A percentile compares a stretch with the other conserved stretches of the same genome.
phyloP scores from a whole-genome alignment of 176 grass and related monocot species.

The Panicum miliaceum region DNA sequence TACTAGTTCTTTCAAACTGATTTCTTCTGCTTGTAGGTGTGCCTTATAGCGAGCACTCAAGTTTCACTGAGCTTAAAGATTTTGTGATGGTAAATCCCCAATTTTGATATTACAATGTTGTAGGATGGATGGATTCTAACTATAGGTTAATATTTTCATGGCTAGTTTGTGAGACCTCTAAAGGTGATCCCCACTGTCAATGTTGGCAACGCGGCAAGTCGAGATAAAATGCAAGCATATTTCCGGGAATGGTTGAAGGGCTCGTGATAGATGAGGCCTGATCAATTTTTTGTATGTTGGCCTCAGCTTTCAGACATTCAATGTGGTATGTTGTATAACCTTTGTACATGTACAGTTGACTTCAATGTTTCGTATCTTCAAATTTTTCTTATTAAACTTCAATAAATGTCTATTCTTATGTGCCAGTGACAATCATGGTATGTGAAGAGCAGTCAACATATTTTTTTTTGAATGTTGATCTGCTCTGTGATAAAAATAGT shows the following conservation, averaged over 20 bases:
- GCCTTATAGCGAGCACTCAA: conserved; percentile 85
- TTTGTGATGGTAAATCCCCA: conserved; percentile 69
- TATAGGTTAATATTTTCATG: conserved; percentile 13
- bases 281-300: background rate
- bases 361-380: conserved; percentile 23
- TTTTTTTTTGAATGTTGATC: background rate
- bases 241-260: conserved; percentile 60
- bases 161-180: conserved; percentile 59
- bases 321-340: conserved; percentile 2
- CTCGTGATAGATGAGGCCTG: conserved; percentile 31
- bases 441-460: background rate
- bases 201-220: conserved; percentile 52
- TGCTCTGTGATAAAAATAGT: background rate
- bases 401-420: conserved; percentile 19
- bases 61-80: conserved; percentile 69
- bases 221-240: conserved; percentile 67
- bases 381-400: background rate
- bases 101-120: conserved; percentile 3
- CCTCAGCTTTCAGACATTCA: conserved; percentile 1
- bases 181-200: conserved; percentile 67
- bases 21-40: conserved; percentile 64
- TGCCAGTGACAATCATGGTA: background rate
- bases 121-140: conserved; percentile 33
- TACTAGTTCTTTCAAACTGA: conserved; percentile 32
- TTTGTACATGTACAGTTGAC: conserved; percentile 19